phyloP scores from a whole-genome alignment of 495 filamentous ascomycete genomes.

The Hyphodiscus hymeniophilus region DNA sequence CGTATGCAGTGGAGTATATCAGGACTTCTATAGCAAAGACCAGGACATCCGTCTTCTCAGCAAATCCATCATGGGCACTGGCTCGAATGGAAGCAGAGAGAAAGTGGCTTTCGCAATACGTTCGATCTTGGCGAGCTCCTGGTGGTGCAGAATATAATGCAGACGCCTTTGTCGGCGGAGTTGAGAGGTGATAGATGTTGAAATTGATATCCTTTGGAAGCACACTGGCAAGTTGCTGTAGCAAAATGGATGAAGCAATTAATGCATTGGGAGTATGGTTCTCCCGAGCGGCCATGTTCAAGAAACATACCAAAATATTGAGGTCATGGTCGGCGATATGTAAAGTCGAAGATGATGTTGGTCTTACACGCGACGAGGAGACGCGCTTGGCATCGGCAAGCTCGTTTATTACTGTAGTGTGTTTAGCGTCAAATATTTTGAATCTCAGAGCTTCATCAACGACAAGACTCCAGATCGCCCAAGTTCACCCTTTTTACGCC shows the following conservation, averaged over 20 bases:
- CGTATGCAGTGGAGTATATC: constrained; percentile 65
- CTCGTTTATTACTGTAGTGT: constrained; percentile 5
- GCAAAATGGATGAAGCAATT: constrained; percentile 24
- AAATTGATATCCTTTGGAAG: constrained; percentile 65
- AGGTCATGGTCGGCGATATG: constrained; percentile 8
- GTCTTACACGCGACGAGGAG: constrained; percentile 1
- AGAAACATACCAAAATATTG: constrained; percentile 19
- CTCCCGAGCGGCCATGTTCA: constrained; percentile 21
- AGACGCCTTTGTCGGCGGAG: constrained; percentile 61
- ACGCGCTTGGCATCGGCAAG: no score
- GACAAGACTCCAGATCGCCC: not conserved
- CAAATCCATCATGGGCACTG: not conserved
- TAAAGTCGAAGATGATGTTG: not conserved
- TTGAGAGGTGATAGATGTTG: constrained; percentile 79
- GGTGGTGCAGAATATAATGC: constrained; percentile 77
- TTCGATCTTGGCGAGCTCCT: constrained; percentile 55
- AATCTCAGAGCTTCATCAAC: not conserved
- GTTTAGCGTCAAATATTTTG: constrained; percentile 12
- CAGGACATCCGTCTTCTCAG: constrained; percentile 34
- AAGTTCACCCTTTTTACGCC: not conserved
- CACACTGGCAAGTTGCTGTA: constrained; percentile 50
- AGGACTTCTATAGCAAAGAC: constrained; percentile 61
- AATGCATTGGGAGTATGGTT: constrained; percentile 18
- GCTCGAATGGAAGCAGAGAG: constrained; percentile 55
- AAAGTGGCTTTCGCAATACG: constrained; percentile 86